A percentile compares a stretch with the other conserved stretches of the same genome.
phyloP scores from a whole-genome alignment of 768 basidiomycete genomes.

The Tulasnella sp. region DNA sequence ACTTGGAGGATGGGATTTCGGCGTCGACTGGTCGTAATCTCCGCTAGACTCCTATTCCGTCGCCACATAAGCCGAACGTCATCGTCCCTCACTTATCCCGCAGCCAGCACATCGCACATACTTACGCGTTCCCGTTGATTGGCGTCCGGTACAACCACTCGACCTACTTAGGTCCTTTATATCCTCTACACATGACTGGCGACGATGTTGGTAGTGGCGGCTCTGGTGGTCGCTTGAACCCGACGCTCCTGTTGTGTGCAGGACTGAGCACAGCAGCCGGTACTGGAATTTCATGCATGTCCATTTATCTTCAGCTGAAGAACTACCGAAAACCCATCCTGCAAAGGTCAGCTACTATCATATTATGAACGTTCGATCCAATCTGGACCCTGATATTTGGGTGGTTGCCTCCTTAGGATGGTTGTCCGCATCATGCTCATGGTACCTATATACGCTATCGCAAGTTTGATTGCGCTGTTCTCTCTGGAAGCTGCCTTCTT shows the following conservation, averaged over 20 bases:
- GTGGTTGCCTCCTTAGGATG: conserved; percentile 46
- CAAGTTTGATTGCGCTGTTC: conserved; percentile 86
- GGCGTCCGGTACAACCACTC: too few species aligned
- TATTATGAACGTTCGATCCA: neutral
- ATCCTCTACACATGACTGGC: too few species aligned
- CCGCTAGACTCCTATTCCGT: too few species aligned
- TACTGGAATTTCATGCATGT: conserved; percentile 58
- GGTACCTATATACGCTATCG: conserved; percentile 81
- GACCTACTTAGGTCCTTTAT: too few species aligned
- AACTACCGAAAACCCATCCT: conserved; percentile 76
- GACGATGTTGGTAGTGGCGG: conserved; percentile 28
- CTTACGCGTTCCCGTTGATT: too few species aligned
- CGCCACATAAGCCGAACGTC: too few species aligned
- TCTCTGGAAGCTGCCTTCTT: conserved; percentile 93
- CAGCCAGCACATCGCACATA: too few species aligned
- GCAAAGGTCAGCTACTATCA: conserved; percentile 57
- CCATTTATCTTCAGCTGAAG: conserved; percentile 71
- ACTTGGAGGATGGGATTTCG: too few species aligned
- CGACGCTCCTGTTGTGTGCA: conserved; percentile 46
- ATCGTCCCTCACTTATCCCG: too few species aligned
- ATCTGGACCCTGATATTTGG: neutral
- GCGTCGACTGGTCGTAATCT: too few species aligned
- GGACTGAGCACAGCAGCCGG: conserved; percentile 58
- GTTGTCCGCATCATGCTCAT: conserved; percentile 94
- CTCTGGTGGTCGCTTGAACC: conserved; percentile 42